Conservation (phyloP, 1,284 basidiomycete genomes). For the Tilletiopsis washingtonensis region DNA sequence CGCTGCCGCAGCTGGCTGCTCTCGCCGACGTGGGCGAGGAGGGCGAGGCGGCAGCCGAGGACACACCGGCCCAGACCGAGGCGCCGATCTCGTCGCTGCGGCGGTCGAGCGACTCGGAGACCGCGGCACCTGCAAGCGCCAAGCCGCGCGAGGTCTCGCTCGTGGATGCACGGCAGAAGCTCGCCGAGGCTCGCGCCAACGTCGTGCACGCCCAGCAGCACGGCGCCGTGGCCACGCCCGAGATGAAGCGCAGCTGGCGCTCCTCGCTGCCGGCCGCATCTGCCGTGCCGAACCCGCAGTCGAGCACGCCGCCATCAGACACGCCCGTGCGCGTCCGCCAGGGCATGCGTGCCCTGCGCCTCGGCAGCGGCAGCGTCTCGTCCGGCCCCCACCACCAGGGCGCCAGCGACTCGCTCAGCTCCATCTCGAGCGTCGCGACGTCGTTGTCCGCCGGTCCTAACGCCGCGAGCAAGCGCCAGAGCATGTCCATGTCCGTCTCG, state of each 20-base stretch:
- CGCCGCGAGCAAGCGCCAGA: no score
- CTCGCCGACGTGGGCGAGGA: neutral
- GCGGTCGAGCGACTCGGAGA: neutral
- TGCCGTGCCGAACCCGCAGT: slow-evolving; percentile 7
- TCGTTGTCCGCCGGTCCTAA: neutral
- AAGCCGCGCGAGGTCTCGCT: neutral
- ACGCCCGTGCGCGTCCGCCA: neutral
- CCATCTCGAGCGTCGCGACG: neutral
- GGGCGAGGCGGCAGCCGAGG: neutral
- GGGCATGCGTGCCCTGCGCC: slow-evolving; percentile 37
- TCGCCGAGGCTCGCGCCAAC: neutral
- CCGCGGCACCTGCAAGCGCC: neutral
- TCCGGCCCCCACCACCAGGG: slow-evolving; percentile 2
- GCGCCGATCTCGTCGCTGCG: neutral
- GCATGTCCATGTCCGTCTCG: neutral
- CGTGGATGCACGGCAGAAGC: neutral
- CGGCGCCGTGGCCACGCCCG: neutral
- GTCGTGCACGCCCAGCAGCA: neutral
- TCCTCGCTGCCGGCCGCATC: slow-evolving; percentile 4
- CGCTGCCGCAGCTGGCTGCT: slow-evolving; percentile 12
- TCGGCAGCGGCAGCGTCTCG: slow-evolving; percentile 15
- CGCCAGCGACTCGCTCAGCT: slow-evolving; percentile 1
- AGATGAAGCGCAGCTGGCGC: slow-evolving; percentile 4
- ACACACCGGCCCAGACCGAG: neutral
- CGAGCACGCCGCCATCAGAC: neutral